Evolutionary conservation across 2,329 filamentous ascomycete species (phyloP), one percentile per base, ranked within the genome.

Genomic region (Aspergillus awamori): DNA sequence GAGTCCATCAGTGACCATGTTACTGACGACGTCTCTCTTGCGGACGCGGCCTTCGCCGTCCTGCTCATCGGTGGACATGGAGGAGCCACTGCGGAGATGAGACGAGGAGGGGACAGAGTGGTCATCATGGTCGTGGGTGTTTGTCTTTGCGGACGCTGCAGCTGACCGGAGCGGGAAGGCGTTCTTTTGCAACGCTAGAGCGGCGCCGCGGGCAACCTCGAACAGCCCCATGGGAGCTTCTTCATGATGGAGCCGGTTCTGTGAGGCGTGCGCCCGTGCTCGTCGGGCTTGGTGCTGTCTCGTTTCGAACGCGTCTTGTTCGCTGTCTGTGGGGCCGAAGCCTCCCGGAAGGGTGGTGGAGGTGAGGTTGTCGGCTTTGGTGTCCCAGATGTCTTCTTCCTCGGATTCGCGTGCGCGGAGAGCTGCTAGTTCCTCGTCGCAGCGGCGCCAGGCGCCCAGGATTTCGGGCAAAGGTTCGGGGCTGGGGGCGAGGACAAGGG

Each of bases 1-100:
- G 69, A 89, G 72, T 6, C 85, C 85, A 2, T 85, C 86, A 11
- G 84, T 87, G 5, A 88, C 86, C 73, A 86, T 86, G 75, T 82
- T 88, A 61, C 86, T 86, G 52, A 89, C 85, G 76, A 88, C 74
- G 71, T 83, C 81, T 61, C 81, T 71, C 67, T 83, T 83, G 45
- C 81, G 72, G 15, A 82, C 76, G 45, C 76, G 73, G 1, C 68
- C 70, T 26, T 72, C 69, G 15, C 66, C 72, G n/a, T 66, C 61
- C 6, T 65, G 70, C 15, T 68, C 63, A 45, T 67, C 45, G 57
- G 13, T 36, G 10, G 41, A 11, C 57, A 59, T 55, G 20, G 58
- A 43, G 22, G 49, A 51, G 57, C 60, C 64, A 63, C 55, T 69
- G 57, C 36, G 59, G 36, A 17, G 56, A 48, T 59, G 58, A 38